These are phyloP conservation scores for Mycena olivaceomarginata DNA, from an alignment of 768 basidiomycete genomes.

Conservation along the genomic window DNA sequence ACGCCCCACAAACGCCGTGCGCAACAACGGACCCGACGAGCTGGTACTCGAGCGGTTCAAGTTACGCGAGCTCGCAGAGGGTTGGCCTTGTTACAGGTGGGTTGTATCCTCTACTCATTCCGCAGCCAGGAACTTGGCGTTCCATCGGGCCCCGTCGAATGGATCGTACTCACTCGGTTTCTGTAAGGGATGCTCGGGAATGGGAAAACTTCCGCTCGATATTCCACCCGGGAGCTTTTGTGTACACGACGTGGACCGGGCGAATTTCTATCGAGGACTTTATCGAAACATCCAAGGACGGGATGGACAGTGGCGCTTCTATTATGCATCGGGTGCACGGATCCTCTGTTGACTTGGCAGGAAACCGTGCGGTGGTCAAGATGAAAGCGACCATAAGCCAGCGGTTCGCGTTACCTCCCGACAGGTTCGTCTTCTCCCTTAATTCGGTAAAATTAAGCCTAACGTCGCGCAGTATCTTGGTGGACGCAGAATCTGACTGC, in stretches of 20 bases:
- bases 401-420: constrained; percentile 45
- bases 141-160: background rate
- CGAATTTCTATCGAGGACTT: constrained; percentile 47
- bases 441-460: background rate
- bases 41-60: constrained; percentile 47
- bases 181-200: constrained; percentile 45
- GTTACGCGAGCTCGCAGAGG: constrained; percentile 48
- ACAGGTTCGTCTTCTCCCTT: constrained; percentile 16
- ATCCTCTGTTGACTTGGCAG: constrained; percentile 51
- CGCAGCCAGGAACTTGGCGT: background rate
- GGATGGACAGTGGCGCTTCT: constrained; percentile 47
- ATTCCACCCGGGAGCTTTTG: constrained; percentile 47
- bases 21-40: constrained; percentile 47
- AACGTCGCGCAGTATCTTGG: constrained; percentile 29
- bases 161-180: background rate
- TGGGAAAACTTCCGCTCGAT: constrained; percentile 49
- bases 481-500: constrained; percentile 48
- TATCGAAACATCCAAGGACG: constrained; percentile 41
- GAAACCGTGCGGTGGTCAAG: constrained; percentile 55
- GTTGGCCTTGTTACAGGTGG: constrained; percentile 49
- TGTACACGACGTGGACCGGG: constrained; percentile 49
- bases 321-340: constrained; percentile 50
- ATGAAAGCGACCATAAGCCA: constrained; percentile 55
- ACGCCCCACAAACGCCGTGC: constrained; percentile 45
- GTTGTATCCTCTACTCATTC: background rate